Percentiles rank a stretch among this genome's conserved stretches.
Conservation (phyloP, 352 stramenopile species). For the Phytophthora quininea region DNA sequence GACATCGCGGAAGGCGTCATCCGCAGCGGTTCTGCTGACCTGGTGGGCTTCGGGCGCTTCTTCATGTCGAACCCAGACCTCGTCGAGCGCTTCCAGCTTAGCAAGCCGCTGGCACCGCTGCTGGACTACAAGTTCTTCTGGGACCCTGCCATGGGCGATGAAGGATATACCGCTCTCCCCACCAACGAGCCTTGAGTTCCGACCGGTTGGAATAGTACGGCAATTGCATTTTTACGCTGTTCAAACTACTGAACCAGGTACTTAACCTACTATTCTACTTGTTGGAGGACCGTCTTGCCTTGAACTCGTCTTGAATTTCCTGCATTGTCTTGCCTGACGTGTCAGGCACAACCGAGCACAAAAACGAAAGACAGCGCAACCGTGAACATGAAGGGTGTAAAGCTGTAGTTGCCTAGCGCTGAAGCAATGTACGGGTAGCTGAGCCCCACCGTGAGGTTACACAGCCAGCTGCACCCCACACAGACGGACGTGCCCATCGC, state of each 20-base stretch:
- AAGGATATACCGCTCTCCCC: conserved; percentile 27
- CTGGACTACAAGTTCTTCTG: conserved; percentile 33
- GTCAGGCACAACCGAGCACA: conserved; percentile 45
- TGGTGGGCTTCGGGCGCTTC: conserved; percentile 41
- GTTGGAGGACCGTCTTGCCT: background rate
- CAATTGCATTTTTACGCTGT: too few species aligned
- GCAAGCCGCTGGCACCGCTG: conserved; percentile 22
- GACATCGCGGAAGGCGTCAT: conserved; percentile 33
- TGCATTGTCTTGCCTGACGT: conserved; percentile 54
- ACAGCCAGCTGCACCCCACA: too few species aligned
- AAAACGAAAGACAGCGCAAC: conserved; percentile 44
- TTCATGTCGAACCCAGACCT: conserved; percentile 57
- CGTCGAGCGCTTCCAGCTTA: conserved; percentile 34
- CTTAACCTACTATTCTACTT: background rate
- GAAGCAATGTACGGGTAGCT: conserved; percentile 54
- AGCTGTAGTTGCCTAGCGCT: conserved; percentile 38
- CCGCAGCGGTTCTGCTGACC: conserved; percentile 32
- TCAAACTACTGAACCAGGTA: too few species aligned
- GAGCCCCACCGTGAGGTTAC: conserved; percentile 48
- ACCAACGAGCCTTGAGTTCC: conserved; percentile 12
- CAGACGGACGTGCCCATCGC: too few species aligned
- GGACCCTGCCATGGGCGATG: conserved; percentile 23
- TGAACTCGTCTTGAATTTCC: conserved; percentile 53
- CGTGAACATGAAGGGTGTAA: conserved; percentile 48
- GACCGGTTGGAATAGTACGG: too few species aligned